Base-by-base conservation (phyloP, 2,329 filamentous ascomycete genomes). In the Aspergillus sp. region DNA sequence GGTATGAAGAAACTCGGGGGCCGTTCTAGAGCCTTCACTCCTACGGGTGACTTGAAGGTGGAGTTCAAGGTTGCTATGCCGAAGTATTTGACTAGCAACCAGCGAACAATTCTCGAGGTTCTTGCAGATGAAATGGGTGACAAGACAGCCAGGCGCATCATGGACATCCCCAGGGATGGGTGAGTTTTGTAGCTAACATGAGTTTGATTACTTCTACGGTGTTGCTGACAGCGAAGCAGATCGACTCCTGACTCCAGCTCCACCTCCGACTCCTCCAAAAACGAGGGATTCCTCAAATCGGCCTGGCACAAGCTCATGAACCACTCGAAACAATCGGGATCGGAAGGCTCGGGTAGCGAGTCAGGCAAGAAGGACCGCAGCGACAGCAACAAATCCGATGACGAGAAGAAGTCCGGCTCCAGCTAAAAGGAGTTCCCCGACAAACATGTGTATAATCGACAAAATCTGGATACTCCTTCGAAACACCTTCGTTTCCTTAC, bases 31-130 rank as follows among this genome's bases (percentile, higher is more conserved):
- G 86, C 84, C 32, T 74, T 73, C 57, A 71, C 65, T 32, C 84
- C 84, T 41, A 86, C 84, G 30, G 95, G 95, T 65, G 95, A 99
- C 72, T 80, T 99, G 62, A 89, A 87, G 74, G 92, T 99, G 6
- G 94, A 99, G 76, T 99, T 97, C 84, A 92, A 92, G 76, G 91
- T 99, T 49, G 82, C 86, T 57, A 97, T 98, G 91, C 95, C 95
- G 49, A 98, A 97, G 79, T 97, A 94, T 71, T 83, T 99, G 65
- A 92, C 86, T 57, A 86, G 90, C 49, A 98, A 97, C 79, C 93
- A 99, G 81, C 86, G 95, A 57, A 96, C 91, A 0, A 90, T 99
- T 61, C 80, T 96, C 48, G 95, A 99, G 80, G 94, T 98, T 87
- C 86, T 99, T 65, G 95, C 95, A 6, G 93, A 99, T 70, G 95